Percentiles rank a stretch among this genome's conserved stretches.
Conservation (phyloP, 176 grass and related monocot genomes). For the Phoenix dactylifera region DNA sequence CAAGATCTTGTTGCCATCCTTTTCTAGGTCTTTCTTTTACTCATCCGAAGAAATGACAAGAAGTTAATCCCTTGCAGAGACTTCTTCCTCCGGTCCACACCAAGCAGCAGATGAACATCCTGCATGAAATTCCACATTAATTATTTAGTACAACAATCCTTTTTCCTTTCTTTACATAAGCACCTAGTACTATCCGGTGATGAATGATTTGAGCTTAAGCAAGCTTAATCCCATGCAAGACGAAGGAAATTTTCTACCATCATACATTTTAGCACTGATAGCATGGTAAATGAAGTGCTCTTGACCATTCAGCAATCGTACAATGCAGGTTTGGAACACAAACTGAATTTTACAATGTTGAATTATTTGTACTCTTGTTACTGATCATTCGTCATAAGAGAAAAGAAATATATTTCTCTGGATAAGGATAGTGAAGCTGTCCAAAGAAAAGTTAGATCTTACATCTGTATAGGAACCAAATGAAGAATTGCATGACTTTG, state of each 20-base stretch:
- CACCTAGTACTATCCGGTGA: too few relatives aligned
- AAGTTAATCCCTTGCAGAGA: conserved; percentile 38
- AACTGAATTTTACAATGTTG: too few relatives aligned
- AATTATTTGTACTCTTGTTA: too few relatives aligned
- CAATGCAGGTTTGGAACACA: too few relatives aligned
- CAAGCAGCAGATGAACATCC: conserved; percentile 24
- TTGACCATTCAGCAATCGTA: too few relatives aligned
- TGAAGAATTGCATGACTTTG: conserved; percentile 15
- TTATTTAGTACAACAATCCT: conserved; percentile 24
- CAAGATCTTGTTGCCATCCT: background rate
- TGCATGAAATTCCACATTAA: conserved; percentile 12
- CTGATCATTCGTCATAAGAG: too few relatives aligned
- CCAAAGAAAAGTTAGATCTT: conserved; percentile 5
- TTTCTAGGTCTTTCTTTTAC: conserved; percentile 23
- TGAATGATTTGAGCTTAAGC: too few relatives aligned
- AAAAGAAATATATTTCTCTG: conserved; percentile 6
- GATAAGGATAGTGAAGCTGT: background rate
- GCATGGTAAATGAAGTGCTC: too few relatives aligned
- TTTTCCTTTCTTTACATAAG: background rate
- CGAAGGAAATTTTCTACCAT: too few relatives aligned
- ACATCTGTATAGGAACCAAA: conserved; percentile 25
- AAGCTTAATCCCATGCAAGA: too few relatives aligned
- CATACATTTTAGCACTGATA: too few relatives aligned
- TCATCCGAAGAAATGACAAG: conserved; percentile 51
- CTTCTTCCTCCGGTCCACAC: conserved; percentile 42